Conservation (phyloP, 169 alveolate species). For the Eimeria nieschulzi region DNA sequence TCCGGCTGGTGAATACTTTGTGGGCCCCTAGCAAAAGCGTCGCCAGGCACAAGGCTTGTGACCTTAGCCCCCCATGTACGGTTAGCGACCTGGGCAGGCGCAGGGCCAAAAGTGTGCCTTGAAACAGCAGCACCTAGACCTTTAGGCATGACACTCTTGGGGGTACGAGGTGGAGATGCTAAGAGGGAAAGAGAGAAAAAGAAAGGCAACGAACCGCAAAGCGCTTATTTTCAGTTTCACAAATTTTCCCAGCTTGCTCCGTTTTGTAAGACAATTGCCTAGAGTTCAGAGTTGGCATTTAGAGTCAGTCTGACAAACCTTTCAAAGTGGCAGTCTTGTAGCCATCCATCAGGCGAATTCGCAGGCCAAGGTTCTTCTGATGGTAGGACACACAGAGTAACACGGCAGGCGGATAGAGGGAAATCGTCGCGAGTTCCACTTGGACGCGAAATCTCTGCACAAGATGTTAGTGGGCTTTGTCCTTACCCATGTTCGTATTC, state of each 20-base stretch:
- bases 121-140: too few species aligned
- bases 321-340: neutral
- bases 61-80: too few species aligned
- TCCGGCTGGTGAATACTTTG: too few species aligned
- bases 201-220: neutral
- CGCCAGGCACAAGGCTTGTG: too few species aligned
- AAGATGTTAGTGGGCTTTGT: too few species aligned
- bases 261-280: neutral
- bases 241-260: neutral
- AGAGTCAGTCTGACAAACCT: neutral
- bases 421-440: too few species aligned
- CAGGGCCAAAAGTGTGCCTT: too few species aligned
- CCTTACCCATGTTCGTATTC: too few species aligned
- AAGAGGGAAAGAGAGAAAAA: neutral
- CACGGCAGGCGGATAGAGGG: neutral
- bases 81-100: too few species aligned
- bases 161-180: neutral
- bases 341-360: constrained; percentile 15
- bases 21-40: too few species aligned
- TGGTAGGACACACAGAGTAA: neutral
- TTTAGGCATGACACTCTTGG: too few species aligned
- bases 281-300: neutral
- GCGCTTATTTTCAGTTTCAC: neutral
- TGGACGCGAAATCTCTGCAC: too few species aligned
- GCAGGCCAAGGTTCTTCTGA: constrained; percentile 35